Conservation (phyloP, 495 filamentous ascomycete genomes). For the Parathielavia hyrcaniae region DNA sequence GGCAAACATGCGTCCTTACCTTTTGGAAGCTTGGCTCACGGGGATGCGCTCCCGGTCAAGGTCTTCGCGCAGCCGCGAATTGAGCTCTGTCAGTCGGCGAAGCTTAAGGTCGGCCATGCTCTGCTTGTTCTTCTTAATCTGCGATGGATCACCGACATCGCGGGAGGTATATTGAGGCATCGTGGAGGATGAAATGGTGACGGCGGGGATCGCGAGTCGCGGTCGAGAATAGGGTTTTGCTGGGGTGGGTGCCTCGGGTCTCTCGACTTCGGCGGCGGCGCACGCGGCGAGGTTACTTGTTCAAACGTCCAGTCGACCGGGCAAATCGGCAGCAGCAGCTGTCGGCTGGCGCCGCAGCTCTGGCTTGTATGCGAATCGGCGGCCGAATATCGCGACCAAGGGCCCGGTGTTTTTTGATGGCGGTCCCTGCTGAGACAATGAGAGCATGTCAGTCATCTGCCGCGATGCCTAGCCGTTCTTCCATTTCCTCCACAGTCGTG, state of each 20-base stretch:
- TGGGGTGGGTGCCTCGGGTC: background rate
- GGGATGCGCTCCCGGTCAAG: slow-evolving; percentile 89
- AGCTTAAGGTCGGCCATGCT: slow-evolving; percentile 98
- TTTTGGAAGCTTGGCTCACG: slow-evolving; percentile 87
- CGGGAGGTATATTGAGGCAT: slow-evolving; percentile 54
- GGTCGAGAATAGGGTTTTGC: background rate
- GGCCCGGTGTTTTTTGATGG: slow-evolving; percentile 12
- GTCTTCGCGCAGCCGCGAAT: slow-evolving; percentile 88
- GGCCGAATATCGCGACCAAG: slow-evolving; percentile 19
- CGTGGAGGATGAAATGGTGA: slow-evolving; percentile 17
- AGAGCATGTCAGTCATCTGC: slow-evolving; percentile 24
- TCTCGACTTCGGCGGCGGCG: slow-evolving; percentile 4
- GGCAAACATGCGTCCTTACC: slow-evolving; percentile 49
- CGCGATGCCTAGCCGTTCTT: slow-evolving; percentile 1
- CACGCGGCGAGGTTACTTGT: slow-evolving; percentile 9
- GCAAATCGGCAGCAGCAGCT: slow-evolving; percentile 8
- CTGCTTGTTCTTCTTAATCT: slow-evolving; percentile 95
- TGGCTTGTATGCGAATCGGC: slow-evolving; percentile 16
- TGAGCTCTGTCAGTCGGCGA: slow-evolving; percentile 90
- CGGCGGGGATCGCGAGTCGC: background rate
- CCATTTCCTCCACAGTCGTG: slow-evolving; percentile 2
- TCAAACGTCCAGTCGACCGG: background rate
- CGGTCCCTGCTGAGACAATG: slow-evolving; percentile 23
- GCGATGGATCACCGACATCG: slow-evolving; percentile 54
- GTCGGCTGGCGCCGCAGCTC: slow-evolving; percentile 16